Evolutionary conservation across 1,284 basidiomycete genomes (phyloP).

Genomic region (Fomes fomentarius): DNA sequence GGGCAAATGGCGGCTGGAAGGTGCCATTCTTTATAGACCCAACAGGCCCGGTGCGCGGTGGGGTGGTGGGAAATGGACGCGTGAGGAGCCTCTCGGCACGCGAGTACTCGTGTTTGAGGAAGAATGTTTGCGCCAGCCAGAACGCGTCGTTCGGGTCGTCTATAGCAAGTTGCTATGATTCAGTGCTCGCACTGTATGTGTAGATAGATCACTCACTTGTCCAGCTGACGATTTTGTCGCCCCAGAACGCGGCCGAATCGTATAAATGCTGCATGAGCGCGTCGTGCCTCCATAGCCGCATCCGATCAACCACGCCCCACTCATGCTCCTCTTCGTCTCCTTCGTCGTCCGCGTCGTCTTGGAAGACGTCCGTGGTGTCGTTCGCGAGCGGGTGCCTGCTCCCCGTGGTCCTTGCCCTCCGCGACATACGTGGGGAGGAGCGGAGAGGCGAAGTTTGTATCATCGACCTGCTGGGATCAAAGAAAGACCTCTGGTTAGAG

Average conservation of each 20-base stretch:
- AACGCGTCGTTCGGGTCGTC: conserved; percentile 97
- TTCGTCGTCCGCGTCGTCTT: conserved; percentile 50
- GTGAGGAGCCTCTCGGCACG: conserved; percentile 92
- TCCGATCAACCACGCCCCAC: conserved; percentile 91
- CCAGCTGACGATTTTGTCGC: conserved; percentile 93
- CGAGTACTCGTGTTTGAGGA: conserved; percentile 93
- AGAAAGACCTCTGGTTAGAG: conserved; percentile 55
- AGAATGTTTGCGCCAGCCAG: conserved; percentile 98
- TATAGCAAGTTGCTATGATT: conserved; percentile 33
- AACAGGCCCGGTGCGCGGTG: conserved; percentile 43
- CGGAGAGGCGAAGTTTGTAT: conserved; percentile 69
- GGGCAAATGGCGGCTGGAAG: conserved; percentile 28
- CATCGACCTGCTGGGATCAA: conserved; percentile 78
- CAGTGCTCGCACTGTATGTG: background rate
- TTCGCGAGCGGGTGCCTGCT: conserved; percentile 73
- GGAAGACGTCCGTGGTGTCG: conserved; percentile 76
- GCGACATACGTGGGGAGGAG: conserved; percentile 55
- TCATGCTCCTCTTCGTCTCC: conserved; percentile 66
- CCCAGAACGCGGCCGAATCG: conserved; percentile 98
- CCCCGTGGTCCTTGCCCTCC: conserved; percentile 50
- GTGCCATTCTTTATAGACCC: conserved; percentile 48
- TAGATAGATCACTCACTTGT: conserved; percentile 82
- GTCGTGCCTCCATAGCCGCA: conserved; percentile 96
- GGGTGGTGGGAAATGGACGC: conserved; percentile 68
- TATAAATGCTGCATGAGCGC: conserved; percentile 98